phyloP scores from a whole-genome alignment of 768 basidiomycete genomes.

The Calocybe cyanea region DNA sequence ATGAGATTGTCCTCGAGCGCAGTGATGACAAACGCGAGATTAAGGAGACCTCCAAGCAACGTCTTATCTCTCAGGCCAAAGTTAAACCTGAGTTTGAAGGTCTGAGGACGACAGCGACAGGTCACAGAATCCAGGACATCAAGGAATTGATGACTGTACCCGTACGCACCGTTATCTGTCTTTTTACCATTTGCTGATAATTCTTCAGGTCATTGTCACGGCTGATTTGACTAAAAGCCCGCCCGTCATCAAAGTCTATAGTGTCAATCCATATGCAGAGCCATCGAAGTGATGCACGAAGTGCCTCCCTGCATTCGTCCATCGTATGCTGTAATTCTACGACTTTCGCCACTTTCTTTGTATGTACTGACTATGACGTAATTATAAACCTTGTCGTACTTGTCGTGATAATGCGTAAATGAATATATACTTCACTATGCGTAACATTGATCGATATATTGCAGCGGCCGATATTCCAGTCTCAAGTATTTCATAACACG shows the following conservation, averaged over 20 bases:
- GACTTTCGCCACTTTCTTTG: conserved; percentile 16
- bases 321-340: conserved; percentile 28
- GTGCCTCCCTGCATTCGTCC: conserved; percentile 5
- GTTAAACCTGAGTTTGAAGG: conserved; percentile 81
- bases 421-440: no score
- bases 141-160: conserved; percentile 91
- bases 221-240: conserved; percentile 95
- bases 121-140: conserved; percentile 96
- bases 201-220: conserved; percentile 80
- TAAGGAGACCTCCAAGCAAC: conserved; percentile 72
- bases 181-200: conserved; percentile 6
- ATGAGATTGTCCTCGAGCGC: conserved; percentile 55
- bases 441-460: no score
- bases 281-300: conserved; percentile 37
- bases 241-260: conserved; percentile 96
- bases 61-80: conserved; percentile 72
- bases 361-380: conserved; percentile 13
- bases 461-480: no score
- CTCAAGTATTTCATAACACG: no score
- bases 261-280: conserved; percentile 85
- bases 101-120: conserved; percentile 61
- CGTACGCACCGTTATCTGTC: conserved; percentile 42
- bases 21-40: conserved; percentile 25
- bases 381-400: no score
- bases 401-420: no score